Evolutionary conservation across 208 protist species (phyloP).

Genomic region (Crithidia mellificae): DNA sequence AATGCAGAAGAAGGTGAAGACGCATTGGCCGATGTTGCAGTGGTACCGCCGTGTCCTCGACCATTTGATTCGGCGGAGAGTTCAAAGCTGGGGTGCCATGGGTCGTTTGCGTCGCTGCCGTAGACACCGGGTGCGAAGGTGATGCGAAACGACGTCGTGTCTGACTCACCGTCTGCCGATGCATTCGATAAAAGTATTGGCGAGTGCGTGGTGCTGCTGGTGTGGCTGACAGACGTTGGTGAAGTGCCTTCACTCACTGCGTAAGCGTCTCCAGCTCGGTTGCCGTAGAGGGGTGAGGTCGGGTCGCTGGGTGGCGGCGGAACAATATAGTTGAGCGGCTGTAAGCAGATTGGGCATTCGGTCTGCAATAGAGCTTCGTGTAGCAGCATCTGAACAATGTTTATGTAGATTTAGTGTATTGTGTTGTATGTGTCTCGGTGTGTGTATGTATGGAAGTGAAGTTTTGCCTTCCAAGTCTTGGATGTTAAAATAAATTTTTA

Average conservation of each 20-base stretch:
- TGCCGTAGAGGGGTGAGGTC: not conserved
- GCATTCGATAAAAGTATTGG: not conserved
- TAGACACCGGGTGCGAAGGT: slow-evolving; percentile 48
- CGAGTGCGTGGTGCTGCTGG: slow-evolving; percentile 15
- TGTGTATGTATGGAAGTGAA: not conserved
- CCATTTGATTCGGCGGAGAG: not conserved
- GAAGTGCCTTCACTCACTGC: not conserved
- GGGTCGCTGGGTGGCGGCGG: slow-evolving; percentile 12
- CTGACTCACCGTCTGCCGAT: not conserved
- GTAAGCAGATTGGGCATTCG: slow-evolving; percentile 84
- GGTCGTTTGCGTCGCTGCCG: slow-evolving; percentile 20
- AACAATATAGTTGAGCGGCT: slow-evolving; percentile 42
- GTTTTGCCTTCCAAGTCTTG: no score
- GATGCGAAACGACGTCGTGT: slow-evolving; percentile 39
- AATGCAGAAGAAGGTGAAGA: not conserved
- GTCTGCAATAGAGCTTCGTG: slow-evolving; percentile 45
- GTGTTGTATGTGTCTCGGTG: not conserved
- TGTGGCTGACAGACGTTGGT: not conserved
- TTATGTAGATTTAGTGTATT: not conserved
- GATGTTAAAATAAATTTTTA: no score
- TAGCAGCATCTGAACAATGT: slow-evolving; percentile 18
- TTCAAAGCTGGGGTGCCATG: slow-evolving; percentile 20
- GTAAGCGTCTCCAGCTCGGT: not conserved
- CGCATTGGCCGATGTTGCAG: not conserved
- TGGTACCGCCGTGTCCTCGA: not conserved